phyloP scores from a whole-genome alignment of 306 rosid genomes.

The Medicago ruthenica region DNA sequence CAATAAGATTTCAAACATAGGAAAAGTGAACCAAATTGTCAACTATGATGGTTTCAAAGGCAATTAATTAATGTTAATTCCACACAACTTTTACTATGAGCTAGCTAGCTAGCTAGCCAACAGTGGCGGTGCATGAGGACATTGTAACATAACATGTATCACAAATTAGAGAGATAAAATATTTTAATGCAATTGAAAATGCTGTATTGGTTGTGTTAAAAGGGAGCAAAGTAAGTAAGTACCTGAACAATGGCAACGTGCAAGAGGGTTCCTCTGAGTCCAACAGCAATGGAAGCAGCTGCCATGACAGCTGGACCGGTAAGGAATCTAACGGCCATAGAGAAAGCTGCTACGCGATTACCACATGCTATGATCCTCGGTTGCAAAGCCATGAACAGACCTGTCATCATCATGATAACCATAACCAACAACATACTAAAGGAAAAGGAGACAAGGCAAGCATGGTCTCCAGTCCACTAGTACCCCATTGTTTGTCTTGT shows the following conservation, averaged over 20 bases:
- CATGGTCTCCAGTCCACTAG: conserved; percentile 42
- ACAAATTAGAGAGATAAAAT: too few species aligned
- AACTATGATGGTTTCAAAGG: too few species aligned
- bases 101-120: too few species aligned
- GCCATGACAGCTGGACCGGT: conserved; percentile 99
- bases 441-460: conserved; percentile 9
- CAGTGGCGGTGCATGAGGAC: too few species aligned
- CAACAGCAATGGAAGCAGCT: conserved; percentile 95
- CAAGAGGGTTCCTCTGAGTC: conserved; percentile 80
- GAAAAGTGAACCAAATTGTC: too few species aligned
- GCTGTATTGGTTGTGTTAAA: conserved; percentile 17
- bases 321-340: conserved; percentile 98
- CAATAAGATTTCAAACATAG: background rate
- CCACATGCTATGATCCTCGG: conserved; percentile 99
- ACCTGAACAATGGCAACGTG: conserved; percentile 97
- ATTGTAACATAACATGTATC: too few species aligned
- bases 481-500: conserved; percentile 39
- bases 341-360: conserved; percentile 82
- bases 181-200: too few species aligned
- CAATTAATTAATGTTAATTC: too few species aligned
- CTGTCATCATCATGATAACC: conserved; percentile 52
- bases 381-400: conserved; percentile 98
- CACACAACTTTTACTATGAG: too few species aligned
- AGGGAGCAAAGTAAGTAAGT: conserved; percentile 47
- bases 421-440: background rate